phyloP scores from a whole-genome alignment of 2,329 filamentous ascomycete genomes.

The Atkinsonella hypoxylon region DNA sequence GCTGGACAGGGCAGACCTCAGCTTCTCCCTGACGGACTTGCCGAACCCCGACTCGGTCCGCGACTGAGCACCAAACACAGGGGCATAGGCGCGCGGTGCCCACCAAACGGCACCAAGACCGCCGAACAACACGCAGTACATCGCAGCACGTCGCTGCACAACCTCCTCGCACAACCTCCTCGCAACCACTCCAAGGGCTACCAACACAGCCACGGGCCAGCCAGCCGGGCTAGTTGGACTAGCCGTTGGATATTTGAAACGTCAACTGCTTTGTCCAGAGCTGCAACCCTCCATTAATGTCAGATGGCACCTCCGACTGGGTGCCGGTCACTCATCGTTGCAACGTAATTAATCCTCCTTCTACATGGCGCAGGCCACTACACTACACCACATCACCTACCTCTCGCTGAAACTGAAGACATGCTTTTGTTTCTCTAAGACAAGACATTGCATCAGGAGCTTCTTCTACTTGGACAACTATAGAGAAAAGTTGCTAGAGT shows the following conservation, averaged over 20 bases:
- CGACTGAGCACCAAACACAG: conserved; percentile 2
- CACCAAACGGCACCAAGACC: neutral
- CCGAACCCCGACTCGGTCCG: conserved; percentile 9
- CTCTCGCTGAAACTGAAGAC: neutral
- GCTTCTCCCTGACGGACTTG: conserved; percentile 6
- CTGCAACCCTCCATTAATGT: neutral
- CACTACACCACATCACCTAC: neutral
- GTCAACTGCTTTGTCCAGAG: too few species aligned
- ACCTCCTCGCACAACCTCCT: too few species aligned
- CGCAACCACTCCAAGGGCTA: neutral
- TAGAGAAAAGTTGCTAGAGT: neutral
- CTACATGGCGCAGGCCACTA: neutral
- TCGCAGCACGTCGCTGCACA: too few species aligned
- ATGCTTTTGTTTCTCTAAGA: too few species aligned
- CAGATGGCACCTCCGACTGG: neutral
- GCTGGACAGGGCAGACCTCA: conserved; percentile 13
- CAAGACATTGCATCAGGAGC: too few species aligned
- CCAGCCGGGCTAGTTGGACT: neutral
- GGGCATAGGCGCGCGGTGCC: neutral
- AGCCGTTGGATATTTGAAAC: too few species aligned
- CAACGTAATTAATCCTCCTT: neutral
- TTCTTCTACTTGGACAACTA: neutral
- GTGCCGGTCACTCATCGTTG: neutral
- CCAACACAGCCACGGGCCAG: neutral
- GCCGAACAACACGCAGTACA: neutral